Conservation (phyloP, 2,329 filamentous ascomycete genomes). For the Fusarium praegraminearum region DNA sequence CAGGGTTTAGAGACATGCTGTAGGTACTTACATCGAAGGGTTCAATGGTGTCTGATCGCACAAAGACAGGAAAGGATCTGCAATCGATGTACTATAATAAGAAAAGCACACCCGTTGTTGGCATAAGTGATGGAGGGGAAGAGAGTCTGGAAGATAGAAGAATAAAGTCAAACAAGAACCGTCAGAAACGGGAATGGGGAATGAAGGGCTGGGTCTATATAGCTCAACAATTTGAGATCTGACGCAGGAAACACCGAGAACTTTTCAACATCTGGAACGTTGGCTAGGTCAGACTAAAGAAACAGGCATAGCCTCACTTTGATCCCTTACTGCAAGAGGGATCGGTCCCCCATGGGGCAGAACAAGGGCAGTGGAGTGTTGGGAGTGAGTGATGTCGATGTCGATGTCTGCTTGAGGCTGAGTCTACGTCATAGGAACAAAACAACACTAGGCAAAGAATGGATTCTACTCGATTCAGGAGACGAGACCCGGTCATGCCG, state of each 20-base stretch:
- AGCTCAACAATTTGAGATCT: not conserved
- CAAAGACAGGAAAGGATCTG: not conserved
- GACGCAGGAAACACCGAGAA: slow-evolving; percentile 4
- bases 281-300: not conserved
- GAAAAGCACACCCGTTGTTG: not conserved
- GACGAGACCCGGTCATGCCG: not conserved
- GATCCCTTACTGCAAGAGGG: not conserved
- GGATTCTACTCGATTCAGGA: not conserved
- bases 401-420: not conserved
- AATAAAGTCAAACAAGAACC: not conserved
- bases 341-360: slow-evolving; percentile 31
- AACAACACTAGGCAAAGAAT: not conserved
- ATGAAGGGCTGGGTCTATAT: not conserved
- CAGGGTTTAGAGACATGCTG: not conserved
- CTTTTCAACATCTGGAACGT: slow-evolving; percentile 1
- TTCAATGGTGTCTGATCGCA: not conserved
- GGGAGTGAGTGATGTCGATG: not conserved
- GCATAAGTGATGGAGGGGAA: not conserved
- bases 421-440: slow-evolving; percentile 1
- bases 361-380: slow-evolving; percentile 25
- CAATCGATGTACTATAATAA: not conserved
- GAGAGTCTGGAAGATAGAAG: not conserved
- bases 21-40: not conserved
- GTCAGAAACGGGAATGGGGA: slow-evolving; percentile 5
- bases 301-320: slow-evolving; percentile 10